phyloP scores from a whole-genome alignment of 345 rosid species.

The Populus ilicifolia region DNA sequence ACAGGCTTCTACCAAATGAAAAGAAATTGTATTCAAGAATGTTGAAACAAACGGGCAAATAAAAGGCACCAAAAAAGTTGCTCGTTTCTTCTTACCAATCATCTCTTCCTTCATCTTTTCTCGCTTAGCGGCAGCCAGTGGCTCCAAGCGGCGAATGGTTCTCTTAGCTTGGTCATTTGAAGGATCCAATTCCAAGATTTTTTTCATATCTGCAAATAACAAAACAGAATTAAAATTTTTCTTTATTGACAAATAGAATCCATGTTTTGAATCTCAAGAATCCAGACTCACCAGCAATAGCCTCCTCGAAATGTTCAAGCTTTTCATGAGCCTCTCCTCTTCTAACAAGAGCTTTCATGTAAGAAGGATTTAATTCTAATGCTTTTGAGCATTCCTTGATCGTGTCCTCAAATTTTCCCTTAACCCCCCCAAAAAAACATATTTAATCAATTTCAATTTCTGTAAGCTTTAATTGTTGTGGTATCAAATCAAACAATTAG shows the following conservation, averaged over 20 bases:
- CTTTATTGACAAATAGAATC: background rate
- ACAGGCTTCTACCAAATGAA: background rate
- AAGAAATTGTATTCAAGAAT: background rate
- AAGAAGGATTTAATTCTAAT: conserved; percentile 67
- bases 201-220: conserved; percentile 62
- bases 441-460: background rate
- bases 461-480: background rate
- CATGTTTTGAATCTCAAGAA: background rate
- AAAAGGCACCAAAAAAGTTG: background rate
- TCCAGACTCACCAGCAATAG: conserved; percentile 57
- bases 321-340: conserved; percentile 91
- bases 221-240: background rate
- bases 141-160: conserved; percentile 65
- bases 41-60: background rate
- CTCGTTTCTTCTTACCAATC: conserved; percentile 51
- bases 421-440: background rate
- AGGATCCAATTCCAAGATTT: conserved; percentile 77
- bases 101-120: conserved; percentile 99
- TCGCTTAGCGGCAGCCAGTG: conserved; percentile 81
- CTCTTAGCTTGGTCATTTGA: conserved; percentile 68
- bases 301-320: conserved; percentile 85
- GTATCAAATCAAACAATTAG: background rate
- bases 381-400: conserved; percentile 87
- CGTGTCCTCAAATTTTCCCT: conserved; percentile 77
- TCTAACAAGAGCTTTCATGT: conserved; percentile 66